Percentiles rank a stretch among this genome's conserved stretches.
These are phyloP conservation scores for Acorus calamus DNA, from an alignment of 106 monocot species.

Conservation along the genomic window DNA sequence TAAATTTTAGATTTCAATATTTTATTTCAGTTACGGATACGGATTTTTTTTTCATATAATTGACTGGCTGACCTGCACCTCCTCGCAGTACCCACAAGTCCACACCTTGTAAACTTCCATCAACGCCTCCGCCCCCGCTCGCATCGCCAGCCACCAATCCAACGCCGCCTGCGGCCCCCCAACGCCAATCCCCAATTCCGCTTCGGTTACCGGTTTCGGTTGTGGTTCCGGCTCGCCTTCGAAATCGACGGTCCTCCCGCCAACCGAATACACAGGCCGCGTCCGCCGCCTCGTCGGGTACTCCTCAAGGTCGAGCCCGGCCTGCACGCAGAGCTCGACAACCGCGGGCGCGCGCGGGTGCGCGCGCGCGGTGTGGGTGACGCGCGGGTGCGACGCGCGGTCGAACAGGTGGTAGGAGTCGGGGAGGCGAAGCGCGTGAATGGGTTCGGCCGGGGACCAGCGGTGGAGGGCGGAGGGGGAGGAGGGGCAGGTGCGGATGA, in stretches of 20 bases:
- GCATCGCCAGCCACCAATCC: slow-evolving; percentile 48
- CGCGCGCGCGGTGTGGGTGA: slow-evolving; percentile 59
- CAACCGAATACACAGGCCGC: slow-evolving; percentile 65
- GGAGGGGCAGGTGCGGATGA: slow-evolving; percentile 62
- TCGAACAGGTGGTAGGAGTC: slow-evolving; percentile 73
- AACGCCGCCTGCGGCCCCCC: slow-evolving; percentile 8
- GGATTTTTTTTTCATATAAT: too few relatives aligned
- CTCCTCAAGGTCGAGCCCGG: slow-evolving; percentile 47
- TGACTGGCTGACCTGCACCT: slow-evolving; percentile 26
- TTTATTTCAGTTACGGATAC: too few relatives aligned
- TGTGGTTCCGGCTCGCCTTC: slow-evolving; percentile 21
- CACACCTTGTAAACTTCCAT: slow-evolving; percentile 58
- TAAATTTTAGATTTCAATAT: too few relatives aligned
- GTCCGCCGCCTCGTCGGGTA: slow-evolving; percentile 57
- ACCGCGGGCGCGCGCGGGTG: slow-evolving; percentile 49
- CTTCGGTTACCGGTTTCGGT: not conserved
- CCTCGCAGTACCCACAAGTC: slow-evolving; percentile 79
- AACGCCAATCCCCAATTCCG: too few relatives aligned
- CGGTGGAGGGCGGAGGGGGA: slow-evolving; percentile 51
- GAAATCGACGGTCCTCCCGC: slow-evolving; percentile 73
- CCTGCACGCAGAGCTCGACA: slow-evolving; percentile 78
- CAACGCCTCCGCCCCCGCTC: slow-evolving; percentile 36
- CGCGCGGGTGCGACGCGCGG: slow-evolving; percentile 52
- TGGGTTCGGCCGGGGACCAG: slow-evolving; percentile 49
- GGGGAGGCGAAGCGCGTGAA: slow-evolving; percentile 45